phyloP scores from a whole-genome alignment of 345 rosid genomes.

The Boechera stricta region DNA sequence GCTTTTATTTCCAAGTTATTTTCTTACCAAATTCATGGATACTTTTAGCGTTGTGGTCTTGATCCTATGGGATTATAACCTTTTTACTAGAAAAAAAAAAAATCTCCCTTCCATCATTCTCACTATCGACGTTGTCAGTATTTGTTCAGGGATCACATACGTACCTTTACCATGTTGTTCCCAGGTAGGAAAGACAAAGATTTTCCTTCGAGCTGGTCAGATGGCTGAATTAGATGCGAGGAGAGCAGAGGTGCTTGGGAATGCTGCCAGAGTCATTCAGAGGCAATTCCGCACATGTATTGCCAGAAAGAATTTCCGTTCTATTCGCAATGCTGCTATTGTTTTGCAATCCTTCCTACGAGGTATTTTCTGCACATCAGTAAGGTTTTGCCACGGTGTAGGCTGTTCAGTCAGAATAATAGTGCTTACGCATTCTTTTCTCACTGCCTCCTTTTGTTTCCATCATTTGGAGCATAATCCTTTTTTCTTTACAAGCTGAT shows the following conservation, averaged over 20 bases:
- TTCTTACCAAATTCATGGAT: constrained; percentile 2
- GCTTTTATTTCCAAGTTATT: constrained; percentile 27
- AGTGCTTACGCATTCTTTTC: constrained; percentile 3
- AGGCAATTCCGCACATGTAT: constrained; percentile 73
- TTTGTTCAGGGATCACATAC: constrained; percentile 33
- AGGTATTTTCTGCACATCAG: constrained; percentile 56
- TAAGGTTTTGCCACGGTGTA: neutral
- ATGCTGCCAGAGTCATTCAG: constrained; percentile 93
- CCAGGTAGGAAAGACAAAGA: constrained; percentile 90
- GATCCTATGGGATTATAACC: constrained; percentile 25
- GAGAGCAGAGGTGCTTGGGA: constrained; percentile 91
- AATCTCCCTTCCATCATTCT: neutral
- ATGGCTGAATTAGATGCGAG: constrained; percentile 99
- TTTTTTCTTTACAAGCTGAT: constrained; percentile 4
- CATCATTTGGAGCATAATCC: constrained; percentile 25
- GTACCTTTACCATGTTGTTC: constrained; percentile 36
- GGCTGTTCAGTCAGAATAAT: constrained; percentile 26
- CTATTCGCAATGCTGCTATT: constrained; percentile 70
- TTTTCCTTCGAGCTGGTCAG: constrained; percentile 98
- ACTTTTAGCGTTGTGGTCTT: constrained; percentile 7
- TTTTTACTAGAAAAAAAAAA: neutral
- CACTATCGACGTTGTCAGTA: neutral
- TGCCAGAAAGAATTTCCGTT: constrained; percentile 72
- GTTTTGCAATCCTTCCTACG: constrained; percentile 72
- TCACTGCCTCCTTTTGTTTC: constrained; percentile 9